Percentiles rank a stretch among this genome's conserved stretches.
These are phyloP conservation scores for Afroboletus lepidellus DNA, from an alignment of 1,284 basidiomycete species.

Conservation along the genomic window DNA sequence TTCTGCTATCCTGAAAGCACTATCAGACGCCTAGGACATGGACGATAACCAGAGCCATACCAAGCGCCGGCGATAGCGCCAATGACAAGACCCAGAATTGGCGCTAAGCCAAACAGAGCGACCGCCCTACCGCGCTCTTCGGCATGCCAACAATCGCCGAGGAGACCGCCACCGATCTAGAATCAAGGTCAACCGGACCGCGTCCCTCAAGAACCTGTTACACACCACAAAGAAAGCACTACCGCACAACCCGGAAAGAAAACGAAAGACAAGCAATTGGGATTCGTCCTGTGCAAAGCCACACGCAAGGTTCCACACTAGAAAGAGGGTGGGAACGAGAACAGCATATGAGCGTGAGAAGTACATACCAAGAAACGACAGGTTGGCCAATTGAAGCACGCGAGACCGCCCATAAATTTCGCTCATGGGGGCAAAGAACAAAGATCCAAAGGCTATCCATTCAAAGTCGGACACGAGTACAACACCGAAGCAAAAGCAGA, in stretches of 20 bases:
- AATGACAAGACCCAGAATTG: constrained; percentile 55
- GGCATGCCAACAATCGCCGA: constrained; percentile 67
- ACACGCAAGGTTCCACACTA: constrained; percentile 47
- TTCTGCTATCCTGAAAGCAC: constrained; percentile 44
- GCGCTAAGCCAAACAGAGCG: constrained; percentile 66
- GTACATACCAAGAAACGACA: constrained; percentile 56
- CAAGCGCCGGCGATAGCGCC: constrained; percentile 69
- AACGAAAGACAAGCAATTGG: constrained; percentile 63
- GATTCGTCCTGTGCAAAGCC: constrained; percentile 37
- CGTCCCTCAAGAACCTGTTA: constrained; percentile 12
- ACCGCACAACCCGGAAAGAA: constrained; percentile 64
- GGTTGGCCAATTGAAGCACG: constrained; percentile 51
- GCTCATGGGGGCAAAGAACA: constrained; percentile 55
- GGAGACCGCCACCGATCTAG: constrained; percentile 64
- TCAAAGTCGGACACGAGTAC: constrained; percentile 11
- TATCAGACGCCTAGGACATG: constrained; percentile 7
- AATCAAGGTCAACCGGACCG: neutral
- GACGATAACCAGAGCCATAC: constrained; percentile 27
- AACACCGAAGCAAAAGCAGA: neutral
- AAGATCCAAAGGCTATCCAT: constrained; percentile 46
- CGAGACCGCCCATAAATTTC: constrained; percentile 52
- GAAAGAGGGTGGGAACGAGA: constrained; percentile 21
- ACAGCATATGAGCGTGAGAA: neutral
- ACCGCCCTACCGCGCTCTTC: constrained; percentile 70
- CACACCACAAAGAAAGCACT: constrained; percentile 60